Evolutionary conservation across 225 moss, liverwort and hornwort species (phyloP).

Genomic region (Pseudisothecium myosuroides): DNA sequence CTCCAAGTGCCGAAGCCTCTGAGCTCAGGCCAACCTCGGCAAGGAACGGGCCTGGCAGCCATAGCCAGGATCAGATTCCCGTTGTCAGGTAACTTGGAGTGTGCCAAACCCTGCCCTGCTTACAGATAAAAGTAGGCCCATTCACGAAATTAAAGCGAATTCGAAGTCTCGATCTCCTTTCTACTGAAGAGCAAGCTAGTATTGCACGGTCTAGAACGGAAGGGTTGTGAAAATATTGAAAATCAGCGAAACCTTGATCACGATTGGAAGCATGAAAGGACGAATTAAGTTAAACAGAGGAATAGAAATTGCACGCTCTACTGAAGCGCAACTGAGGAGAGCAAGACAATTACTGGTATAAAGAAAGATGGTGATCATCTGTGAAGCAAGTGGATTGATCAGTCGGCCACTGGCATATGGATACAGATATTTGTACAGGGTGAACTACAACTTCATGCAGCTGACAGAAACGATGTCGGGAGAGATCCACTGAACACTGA

Average conservation of each 20-base stretch:
- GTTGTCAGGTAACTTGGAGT: neutral
- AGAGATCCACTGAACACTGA: neutral
- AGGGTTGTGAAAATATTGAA: neutral
- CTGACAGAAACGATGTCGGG: neutral
- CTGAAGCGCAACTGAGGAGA: neutral
- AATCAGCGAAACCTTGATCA: neutral
- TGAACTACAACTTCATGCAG: conserved; percentile 17
- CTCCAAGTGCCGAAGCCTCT: neutral
- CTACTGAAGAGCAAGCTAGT: neutral
- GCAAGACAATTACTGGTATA: neutral
- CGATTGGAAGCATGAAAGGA: neutral
- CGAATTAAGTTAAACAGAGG: neutral
- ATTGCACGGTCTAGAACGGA: neutral
- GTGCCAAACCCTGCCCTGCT: neutral
- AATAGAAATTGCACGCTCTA: neutral
- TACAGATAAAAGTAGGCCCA: neutral
- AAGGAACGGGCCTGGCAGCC: neutral
- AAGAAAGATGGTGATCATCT: neutral
- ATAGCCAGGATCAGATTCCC: neutral
- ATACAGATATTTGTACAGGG: conserved; percentile 35
- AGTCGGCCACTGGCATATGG: conserved; percentile 16
- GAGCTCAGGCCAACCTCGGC: neutral
- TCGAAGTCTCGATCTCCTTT: neutral
- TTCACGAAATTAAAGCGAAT: neutral
- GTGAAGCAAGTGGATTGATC: conserved; percentile 19